These are phyloP conservation scores for Nemania sp. DNA, from an alignment of 2,329 filamentous ascomycete species.

Conservation along the genomic window DNA sequence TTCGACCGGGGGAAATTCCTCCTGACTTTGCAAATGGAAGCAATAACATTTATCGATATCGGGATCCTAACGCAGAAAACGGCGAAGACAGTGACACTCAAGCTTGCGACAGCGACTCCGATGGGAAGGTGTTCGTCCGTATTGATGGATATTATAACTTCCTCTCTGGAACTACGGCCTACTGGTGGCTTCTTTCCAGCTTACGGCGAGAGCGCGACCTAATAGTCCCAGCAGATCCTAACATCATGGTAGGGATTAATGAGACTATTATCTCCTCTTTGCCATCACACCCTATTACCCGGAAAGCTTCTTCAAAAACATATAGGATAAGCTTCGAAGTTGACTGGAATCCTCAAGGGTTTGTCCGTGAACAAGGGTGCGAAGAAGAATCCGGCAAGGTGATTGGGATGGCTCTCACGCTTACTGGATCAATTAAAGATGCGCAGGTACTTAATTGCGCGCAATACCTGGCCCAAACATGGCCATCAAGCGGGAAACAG, in stretches of 20 bases:
- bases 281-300: background rate
- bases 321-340: background rate
- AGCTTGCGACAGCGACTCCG: no score
- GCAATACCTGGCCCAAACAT: background rate
- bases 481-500: background rate
- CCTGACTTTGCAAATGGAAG: background rate
- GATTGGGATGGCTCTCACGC: background rate
- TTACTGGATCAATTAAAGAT: background rate
- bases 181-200: no score
- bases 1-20: background rate
- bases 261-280: background rate
- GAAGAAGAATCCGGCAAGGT: background rate
- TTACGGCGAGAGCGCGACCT: no score
- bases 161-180: no score
- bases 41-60: no score
- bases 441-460: background rate
- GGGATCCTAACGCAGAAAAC: no score
- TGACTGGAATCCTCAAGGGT: background rate
- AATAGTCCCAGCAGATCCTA: background rate
- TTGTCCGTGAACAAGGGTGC: background rate
- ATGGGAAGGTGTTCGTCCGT: no score
- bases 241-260: background rate
- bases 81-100: no score
- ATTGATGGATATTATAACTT: no score
- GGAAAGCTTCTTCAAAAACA: background rate